Percentiles rank a stretch among this genome's conserved stretches.
phyloP scores from a whole-genome alignment of 2,329 filamentous ascomycete genomes.

The Hymenoscyphus fructigenus region DNA sequence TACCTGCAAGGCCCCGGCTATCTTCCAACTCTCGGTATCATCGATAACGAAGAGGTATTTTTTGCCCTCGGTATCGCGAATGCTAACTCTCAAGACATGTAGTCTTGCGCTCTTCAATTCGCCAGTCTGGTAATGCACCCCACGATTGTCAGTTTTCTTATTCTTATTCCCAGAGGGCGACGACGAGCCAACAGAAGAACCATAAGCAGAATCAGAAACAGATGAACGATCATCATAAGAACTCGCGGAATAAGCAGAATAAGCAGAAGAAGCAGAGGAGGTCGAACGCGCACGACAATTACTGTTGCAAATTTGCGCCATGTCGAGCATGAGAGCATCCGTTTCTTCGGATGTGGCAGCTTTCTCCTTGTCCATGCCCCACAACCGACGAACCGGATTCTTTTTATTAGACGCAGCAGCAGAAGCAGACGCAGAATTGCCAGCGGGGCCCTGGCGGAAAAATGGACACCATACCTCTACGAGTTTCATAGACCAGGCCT shows the following conservation, averaged over 20 bases:
- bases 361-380: constrained; percentile 42
- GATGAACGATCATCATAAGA: constrained; percentile 28
- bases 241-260: constrained; percentile 43
- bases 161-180: constrained; percentile 23
- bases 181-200: constrained; percentile 32
- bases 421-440: constrained; percentile 43
- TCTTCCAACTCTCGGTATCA: constrained; percentile 68
- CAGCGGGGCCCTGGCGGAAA: constrained; percentile 44
- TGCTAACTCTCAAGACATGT: constrained; percentile 62
- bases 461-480: constrained; percentile 85
- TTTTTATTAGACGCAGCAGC: constrained; percentile 26
- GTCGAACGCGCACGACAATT: constrained; percentile 55
- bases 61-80: constrained; percentile 66
- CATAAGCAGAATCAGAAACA: constrained; percentile 34
- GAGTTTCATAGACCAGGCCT: constrained; percentile 93
- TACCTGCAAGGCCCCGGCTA: constrained; percentile 59
- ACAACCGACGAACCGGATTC: constrained; percentile 35
- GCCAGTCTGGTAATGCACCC: constrained; percentile 45
- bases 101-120: constrained; percentile 55
- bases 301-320: constrained; percentile 64
- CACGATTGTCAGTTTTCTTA: constrained; percentile 29
- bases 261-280: constrained; percentile 44
- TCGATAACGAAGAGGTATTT: constrained; percentile 63
- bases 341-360: constrained; percentile 59
- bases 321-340: constrained; percentile 60